These are phyloP conservation scores for Collybia mongolica DNA, from an alignment of 768 basidiomycete genomes.

Conservation along the genomic window DNA sequence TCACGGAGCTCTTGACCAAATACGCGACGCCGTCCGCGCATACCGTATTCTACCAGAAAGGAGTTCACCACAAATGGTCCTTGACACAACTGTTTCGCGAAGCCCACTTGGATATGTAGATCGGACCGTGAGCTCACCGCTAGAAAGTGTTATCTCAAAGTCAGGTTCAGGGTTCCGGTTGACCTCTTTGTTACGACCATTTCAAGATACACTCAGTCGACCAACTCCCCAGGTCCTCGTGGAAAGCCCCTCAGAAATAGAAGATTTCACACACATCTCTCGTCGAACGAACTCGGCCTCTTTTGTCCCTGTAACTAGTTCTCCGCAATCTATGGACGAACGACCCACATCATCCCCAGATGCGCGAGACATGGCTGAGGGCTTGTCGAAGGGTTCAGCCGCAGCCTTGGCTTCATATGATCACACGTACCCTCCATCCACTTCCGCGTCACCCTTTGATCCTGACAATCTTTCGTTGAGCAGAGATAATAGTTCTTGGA, in stretches of 20 bases:
- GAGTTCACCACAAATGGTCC: slow-evolving; percentile 34
- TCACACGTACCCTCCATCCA: slow-evolving; percentile 83
- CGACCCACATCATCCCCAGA: slow-evolving; percentile 4
- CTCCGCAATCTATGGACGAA: slow-evolving; percentile 26
- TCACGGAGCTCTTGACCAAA: slow-evolving; percentile 72
- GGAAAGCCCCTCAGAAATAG: slow-evolving; percentile 37
- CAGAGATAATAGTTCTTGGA: slow-evolving; percentile 58
- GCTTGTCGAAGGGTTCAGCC: slow-evolving; percentile 14
- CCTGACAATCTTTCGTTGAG: slow-evolving; percentile 47
- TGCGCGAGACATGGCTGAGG: slow-evolving; percentile 6
- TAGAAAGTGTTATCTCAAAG: slow-evolving; percentile 28
- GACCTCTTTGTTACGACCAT: slow-evolving; percentile 63
- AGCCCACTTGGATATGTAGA: slow-evolving; percentile 32
- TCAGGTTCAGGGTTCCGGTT: slow-evolving; percentile 56
- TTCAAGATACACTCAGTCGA: slow-evolving; percentile 50
- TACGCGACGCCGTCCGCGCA: slow-evolving; percentile 71
- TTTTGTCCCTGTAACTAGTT: slow-evolving; percentile 60
- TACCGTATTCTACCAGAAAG: slow-evolving; percentile 41
- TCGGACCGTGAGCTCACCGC: slow-evolving; percentile 37
- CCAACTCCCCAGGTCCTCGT: slow-evolving; percentile 18
- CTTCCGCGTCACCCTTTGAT: slow-evolving; percentile 45
- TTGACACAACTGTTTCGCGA: slow-evolving; percentile 61
- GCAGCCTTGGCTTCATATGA: slow-evolving; percentile 28
- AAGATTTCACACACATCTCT: slow-evolving; percentile 74
- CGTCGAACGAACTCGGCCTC: slow-evolving; percentile 51